Conservation (phyloP, 176 grass and related monocot genomes). For the Dendrocalamus sinicus region DNA sequence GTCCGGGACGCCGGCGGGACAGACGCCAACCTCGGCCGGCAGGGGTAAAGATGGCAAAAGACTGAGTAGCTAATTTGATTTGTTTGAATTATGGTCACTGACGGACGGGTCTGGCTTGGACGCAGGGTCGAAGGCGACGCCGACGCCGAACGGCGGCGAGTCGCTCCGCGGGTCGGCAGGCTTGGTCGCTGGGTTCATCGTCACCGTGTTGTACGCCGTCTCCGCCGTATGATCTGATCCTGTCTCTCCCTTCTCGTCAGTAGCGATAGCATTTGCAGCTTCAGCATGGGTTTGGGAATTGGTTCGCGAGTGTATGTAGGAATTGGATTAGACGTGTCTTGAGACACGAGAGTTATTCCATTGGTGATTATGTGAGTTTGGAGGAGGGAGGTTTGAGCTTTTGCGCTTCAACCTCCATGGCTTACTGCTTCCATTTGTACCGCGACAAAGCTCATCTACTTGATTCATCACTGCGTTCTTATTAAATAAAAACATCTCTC, state of each 20-base stretch:
- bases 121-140: conserved; percentile 50
- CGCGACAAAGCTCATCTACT: neutral
- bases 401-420: neutral
- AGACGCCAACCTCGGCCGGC: conserved; percentile 23
- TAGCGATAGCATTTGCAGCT: neutral
- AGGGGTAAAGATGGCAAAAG: neutral
- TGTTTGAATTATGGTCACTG: neutral
- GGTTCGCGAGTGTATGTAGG: neutral
- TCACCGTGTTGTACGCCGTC: conserved; percentile 20
- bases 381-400: neutral
- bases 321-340: neutral
- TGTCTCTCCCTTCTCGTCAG: neutral
- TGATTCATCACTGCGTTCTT: conserved; percentile 25
- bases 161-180: neutral
- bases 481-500: neutral
- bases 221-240: conserved; percentile 30
- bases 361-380: neutral
- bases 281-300: neutral
- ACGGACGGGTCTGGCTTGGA: neutral
- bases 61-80: neutral
- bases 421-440: conserved; percentile 21
- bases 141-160: neutral
- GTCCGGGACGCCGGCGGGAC: neutral
- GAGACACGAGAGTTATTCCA: neutral
- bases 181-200: conserved; percentile 1